Base-by-base conservation (phyloP, 2,329 filamentous ascomycete genomes). In the Zarea fungicola region DNA sequence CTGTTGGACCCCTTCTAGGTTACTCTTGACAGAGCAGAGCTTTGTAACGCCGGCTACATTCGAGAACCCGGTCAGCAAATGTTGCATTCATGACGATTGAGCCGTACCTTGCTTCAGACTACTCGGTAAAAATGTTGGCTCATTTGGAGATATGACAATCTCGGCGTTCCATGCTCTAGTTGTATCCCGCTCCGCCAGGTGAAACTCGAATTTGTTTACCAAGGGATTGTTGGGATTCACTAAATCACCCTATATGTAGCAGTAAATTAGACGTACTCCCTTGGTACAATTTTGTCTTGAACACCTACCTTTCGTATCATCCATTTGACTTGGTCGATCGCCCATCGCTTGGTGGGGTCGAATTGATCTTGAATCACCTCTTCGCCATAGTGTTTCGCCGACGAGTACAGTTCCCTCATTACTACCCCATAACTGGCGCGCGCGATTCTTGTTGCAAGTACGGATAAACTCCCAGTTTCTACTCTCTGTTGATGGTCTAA, bases 401-500 rank as follows among this genome's bases (percentile, higher is more conserved):
- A 62, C 25, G 67, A 61, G 40, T 70, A 74, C 25, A 56, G 57
- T 44, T 66, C 56, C 42, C 64, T 62, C 44, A 67, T 65, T 1
- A 72, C 47, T 13, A 74, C 58, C 6, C 70, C 71, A 48, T 74
- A 74, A 54, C 68, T 72, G 5, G 69, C 65, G 18, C 70, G 63
- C 10, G 69, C 69, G 8, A 71, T 61, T 4, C 71, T 61, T 25
- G 61, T 65, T 8, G 67, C 62, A 8, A 80, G 63, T 1, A 78
- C 72, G 0, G 73, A 60, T 6, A 58, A 61, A 2, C 63, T 60
- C 2, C 66, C 66, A 1, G 68, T 65, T 5, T 70, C 62, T 31
- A 75, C 63, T 41, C 68, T 73, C 35, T 76, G 71, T n/a, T 77
- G 62, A 10, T 75, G 67, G 42, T 80, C 75, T 3, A 71, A 63